Evolutionary conservation across 2,329 filamentous ascomycete genomes (phyloP), one percentile per base, ranked within the genome.

Genomic region (Trichophyton mentagrophytes): DNA sequence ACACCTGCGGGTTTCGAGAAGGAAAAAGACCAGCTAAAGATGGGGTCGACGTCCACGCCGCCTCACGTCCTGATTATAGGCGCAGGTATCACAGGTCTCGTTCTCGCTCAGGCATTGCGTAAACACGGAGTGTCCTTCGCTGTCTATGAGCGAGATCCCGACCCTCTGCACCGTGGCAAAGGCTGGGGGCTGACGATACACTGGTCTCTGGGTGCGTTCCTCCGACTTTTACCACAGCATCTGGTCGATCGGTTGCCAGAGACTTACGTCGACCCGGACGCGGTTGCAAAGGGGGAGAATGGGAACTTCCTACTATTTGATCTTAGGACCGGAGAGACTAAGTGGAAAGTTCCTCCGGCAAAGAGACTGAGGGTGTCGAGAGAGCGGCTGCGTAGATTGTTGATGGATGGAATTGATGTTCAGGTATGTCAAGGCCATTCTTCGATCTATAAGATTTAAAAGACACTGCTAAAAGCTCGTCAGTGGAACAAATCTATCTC

Each of bases 121-220:
- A 62, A 57, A 20, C 17, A 42, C 33, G 62, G 53, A 25, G 56
- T 60, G 15, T 60, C 61, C 6, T 61, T 59, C 17, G 33, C 55
- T 17, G 56, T 63, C 7, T 61, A 58, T 15, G 62, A 62, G 11
- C 53, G 55, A 13, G 60, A 63, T 56, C 17, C 53, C 15, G 36
- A n/a, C 22, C 30, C 42, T n/a, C 30, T 46, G 15, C n/a, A 60
- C 9, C 60, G 60, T 11, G 57, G 57, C 20, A 55, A 61, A 15
- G 61, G 60, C 38, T 62, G 83, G 85, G 84, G 82, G 2, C 72
- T 86, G 61, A 85, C 83, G 0, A 73, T 86, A 61, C 82, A 85
- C 67, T 86, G 83, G 83, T 81, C 56, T 13, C 30, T 63, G 15
- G 51, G 51, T 27, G 40, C 55, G 3, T 59, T 62, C 17, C 42